phyloP scores from a whole-genome alignment of 2,329 filamentous ascomycete species.

The Aspergillus pseudonomiae region DNA sequence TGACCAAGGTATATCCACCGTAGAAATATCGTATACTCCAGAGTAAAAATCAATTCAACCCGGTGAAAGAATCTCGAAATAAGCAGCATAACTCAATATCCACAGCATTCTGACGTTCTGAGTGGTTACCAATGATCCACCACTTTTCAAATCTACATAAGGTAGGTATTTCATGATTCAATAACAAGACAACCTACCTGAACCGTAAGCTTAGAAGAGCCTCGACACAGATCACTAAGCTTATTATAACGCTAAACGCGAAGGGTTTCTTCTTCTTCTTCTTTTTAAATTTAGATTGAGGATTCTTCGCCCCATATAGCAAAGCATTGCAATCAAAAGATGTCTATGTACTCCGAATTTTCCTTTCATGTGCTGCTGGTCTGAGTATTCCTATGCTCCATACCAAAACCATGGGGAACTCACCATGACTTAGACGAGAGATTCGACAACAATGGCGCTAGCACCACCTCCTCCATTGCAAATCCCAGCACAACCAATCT shows the following conservation, averaged over 20 bases:
- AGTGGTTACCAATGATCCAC: too few species aligned
- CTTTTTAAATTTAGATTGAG: neutral
- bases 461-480: conserved; percentile 98
- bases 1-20: too few species aligned
- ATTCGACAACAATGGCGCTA: conserved; percentile 88
- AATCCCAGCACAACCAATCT: conserved; percentile 91
- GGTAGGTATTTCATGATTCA: too few species aligned
- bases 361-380: neutral
- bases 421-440: conserved; percentile 37
- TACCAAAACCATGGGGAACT: neutral
- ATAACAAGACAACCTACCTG: neutral
- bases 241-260: neutral
- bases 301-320: neutral
- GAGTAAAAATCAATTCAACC: too few species aligned
- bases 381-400: neutral
- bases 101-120: too few species aligned
- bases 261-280: too few species aligned
- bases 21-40: too few species aligned
- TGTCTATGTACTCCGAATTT: neutral
- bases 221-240: neutral
- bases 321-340: neutral
- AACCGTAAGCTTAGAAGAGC: neutral
- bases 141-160: too few species aligned
- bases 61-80: too few species aligned
- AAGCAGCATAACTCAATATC: too few species aligned